Percentiles rank a stretch among this genome's conserved stretches.
Evolutionary conservation across 805 yeast species (phyloP).

Genomic region (Lipomyces sp.): DNA sequence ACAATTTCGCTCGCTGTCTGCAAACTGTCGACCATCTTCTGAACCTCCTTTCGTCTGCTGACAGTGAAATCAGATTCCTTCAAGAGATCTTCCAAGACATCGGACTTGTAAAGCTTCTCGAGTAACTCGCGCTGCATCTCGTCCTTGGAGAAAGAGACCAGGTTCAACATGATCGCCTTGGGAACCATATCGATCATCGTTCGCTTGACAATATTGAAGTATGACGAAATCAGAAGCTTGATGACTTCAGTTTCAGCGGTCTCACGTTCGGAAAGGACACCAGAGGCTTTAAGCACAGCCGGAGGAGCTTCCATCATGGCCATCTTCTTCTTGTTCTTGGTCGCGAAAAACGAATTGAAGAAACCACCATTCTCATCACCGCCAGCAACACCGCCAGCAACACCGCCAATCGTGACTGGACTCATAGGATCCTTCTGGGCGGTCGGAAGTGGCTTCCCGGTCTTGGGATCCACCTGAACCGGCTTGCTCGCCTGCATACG

Average conservation of each 20-base stretch:
- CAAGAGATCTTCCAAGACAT: constrained; percentile 70
- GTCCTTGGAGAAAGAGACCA: constrained; percentile 76
- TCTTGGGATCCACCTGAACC: constrained; percentile 81
- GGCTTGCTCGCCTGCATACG: constrained; percentile 77
- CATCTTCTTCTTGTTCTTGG: constrained; percentile 89
- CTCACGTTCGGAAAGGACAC: constrained; percentile 92
- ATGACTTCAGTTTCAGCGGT: constrained; percentile 96
- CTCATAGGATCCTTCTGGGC: constrained; percentile 36
- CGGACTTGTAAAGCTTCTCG: constrained; percentile 81
- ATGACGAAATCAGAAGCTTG: constrained; percentile 85
- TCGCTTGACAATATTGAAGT: constrained; percentile 89
- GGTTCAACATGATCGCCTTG: constrained; percentile 90
- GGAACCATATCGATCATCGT: constrained; percentile 94
- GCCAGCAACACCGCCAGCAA: constrained; percentile 40
- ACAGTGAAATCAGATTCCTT: constrained; percentile 91
- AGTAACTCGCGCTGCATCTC: constrained; percentile 89
- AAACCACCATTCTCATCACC: constrained; percentile 73
- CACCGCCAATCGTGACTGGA: constrained; percentile 35
- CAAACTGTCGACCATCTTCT: constrained; percentile 92
- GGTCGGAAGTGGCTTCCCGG: constrained; percentile 73
- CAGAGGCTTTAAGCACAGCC: constrained; percentile 88
- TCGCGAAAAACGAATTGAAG: constrained; percentile 92
- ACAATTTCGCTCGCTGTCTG: constrained; percentile 91
- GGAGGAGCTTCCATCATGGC: constrained; percentile 99
- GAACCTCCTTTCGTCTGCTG: constrained; percentile 92